phyloP scores from a whole-genome alignment of 441 rosid species.

The Metrosideros polymorpha region DNA sequence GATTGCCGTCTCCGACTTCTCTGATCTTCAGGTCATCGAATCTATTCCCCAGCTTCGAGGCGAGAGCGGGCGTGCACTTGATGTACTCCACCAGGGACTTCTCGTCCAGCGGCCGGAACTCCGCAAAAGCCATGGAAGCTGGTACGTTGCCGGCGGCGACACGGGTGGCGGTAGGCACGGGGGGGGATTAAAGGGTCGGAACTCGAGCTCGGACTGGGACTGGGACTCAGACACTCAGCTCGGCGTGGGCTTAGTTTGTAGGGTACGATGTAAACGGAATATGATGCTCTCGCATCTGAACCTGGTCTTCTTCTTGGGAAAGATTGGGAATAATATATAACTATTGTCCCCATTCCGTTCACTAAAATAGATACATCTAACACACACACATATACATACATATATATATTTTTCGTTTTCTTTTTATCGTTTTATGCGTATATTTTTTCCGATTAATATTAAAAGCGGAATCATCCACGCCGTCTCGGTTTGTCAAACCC shows the following conservation, averaged over 20 bases:
- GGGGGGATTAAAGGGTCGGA: not conserved
- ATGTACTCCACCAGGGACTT: slow-evolving; percentile 63
- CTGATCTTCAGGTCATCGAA: slow-evolving; percentile 48
- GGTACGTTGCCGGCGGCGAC: not conserved
- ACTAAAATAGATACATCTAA: too few relatives aligned
- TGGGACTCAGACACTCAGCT: not conserved
- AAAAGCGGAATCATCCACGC: not conserved
- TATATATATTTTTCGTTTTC: too few relatives aligned
- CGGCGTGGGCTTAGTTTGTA: not conserved
- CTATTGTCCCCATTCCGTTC: not conserved
- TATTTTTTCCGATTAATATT: too few relatives aligned
- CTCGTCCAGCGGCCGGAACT: slow-evolving; percentile 57
- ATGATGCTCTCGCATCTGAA: not conserved
- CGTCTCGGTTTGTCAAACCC: not conserved
- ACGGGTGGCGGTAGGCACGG: not conserved
- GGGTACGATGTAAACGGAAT: not conserved
- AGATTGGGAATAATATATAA: not conserved
- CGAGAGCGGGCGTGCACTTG: slow-evolving; percentile 54
- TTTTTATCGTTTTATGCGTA: not conserved
- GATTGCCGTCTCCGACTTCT: slow-evolving; percentile 94
- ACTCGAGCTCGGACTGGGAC: not conserved
- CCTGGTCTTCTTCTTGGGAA: not conserved
- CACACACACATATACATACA: too few relatives aligned
- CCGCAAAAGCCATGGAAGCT: slow-evolving; percentile 42
- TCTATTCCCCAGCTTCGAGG: slow-evolving; percentile 42